Percentiles rank a stretch among this genome's conserved stretches.
Evolutionary conservation across 371 early-diverging fungal species (phyloP).

Genomic region (Actinomucor elegans): DNA sequence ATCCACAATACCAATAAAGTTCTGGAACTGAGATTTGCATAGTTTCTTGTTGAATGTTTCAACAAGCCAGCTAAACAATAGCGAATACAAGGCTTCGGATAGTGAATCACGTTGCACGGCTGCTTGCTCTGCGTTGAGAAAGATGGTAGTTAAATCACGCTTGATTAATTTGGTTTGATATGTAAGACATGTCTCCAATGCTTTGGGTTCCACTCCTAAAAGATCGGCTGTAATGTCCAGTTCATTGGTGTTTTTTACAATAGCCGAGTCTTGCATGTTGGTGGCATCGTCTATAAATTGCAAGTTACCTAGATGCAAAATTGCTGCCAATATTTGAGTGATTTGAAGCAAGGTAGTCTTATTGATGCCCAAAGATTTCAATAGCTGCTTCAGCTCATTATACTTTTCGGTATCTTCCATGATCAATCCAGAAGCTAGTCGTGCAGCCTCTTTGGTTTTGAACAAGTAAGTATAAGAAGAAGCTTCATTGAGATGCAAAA

Average conservation of each 20-base stretch:
- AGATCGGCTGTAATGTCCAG: constrained; percentile 71
- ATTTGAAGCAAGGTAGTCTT: constrained; percentile 66
- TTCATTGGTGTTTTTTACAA: constrained; percentile 54
- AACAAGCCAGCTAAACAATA: constrained; percentile 29
- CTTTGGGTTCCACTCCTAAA: constrained; percentile 69
- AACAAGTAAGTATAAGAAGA: constrained; percentile 15
- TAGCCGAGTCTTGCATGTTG: constrained; percentile 50
- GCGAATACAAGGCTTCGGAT: constrained; percentile 24
- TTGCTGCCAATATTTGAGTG: constrained; percentile 65
- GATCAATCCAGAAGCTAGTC: constrained; percentile 13
- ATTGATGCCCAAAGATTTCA: constrained; percentile 82
- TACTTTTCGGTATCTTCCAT: constrained; percentile 56
- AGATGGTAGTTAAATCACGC: constrained; percentile 57
- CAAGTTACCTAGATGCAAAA: constrained; percentile 76
- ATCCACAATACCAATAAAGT: constrained; percentile 71
- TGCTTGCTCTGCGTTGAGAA: constrained; percentile 54
- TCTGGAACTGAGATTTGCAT: constrained; percentile 50
- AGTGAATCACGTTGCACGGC: constrained; percentile 32
- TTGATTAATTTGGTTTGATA: constrained; percentile 35
- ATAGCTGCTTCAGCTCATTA: constrained; percentile 63
- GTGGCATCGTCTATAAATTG: constrained; percentile 54
- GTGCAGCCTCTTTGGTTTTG: constrained; percentile 23
- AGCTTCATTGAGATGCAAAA: constrained; percentile 15
- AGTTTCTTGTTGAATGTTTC: constrained; percentile 27
- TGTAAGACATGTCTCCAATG: constrained; percentile 53